A percentile compares a stretch with the other conserved stretches of the same genome.
phyloP scores from a whole-genome alignment of 345 rosid genomes.

The Linum usitatissimum region DNA sequence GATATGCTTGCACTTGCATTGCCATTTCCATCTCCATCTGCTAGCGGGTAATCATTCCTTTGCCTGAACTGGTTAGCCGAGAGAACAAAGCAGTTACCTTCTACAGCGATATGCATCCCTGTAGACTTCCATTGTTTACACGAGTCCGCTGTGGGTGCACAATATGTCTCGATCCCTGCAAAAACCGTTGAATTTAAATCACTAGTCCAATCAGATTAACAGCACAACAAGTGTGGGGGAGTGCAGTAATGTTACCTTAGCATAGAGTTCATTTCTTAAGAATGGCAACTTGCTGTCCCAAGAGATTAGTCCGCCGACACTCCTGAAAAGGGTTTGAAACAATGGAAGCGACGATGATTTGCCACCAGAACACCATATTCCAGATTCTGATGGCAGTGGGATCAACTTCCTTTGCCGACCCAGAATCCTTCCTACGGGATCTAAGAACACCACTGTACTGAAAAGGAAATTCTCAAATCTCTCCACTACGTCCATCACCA shows the following conservation, averaged over 20 bases:
- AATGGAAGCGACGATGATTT: slow-evolving; percentile 6
- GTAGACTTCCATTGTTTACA: slow-evolving; percentile 15
- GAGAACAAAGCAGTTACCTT: slow-evolving; percentile 25
- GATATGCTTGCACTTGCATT: background rate
- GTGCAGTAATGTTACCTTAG: slow-evolving; percentile 9
- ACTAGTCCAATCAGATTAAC: background rate
- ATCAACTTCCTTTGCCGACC: slow-evolving; percentile 18
- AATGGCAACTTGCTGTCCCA: slow-evolving; percentile 20
- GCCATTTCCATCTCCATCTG: background rate
- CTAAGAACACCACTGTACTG: slow-evolving; percentile 17
- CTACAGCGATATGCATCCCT: slow-evolving; percentile 15
- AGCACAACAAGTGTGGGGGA: background rate
- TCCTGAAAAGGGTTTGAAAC: slow-evolving; percentile 15
- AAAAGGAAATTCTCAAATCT: slow-evolving; percentile 11
- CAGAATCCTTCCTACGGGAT: slow-evolving; percentile 12
- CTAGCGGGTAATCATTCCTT: slow-evolving; percentile 10
- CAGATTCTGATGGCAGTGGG: slow-evolving; percentile 8
- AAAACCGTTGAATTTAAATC: background rate
- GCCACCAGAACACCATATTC: slow-evolving; percentile 16
- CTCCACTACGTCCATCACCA: slow-evolving; percentile 21
- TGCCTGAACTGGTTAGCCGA: slow-evolving; percentile 18
- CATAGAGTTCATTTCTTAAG: slow-evolving; percentile 16
- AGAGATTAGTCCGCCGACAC: slow-evolving; percentile 13
- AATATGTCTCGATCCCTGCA: slow-evolving; percentile 23
- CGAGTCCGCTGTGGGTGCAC: slow-evolving; percentile 17